Evolutionary conservation across 192 early-diverging fungal genomes (phyloP).

Genomic region (Coemansia umbellata): DNA sequence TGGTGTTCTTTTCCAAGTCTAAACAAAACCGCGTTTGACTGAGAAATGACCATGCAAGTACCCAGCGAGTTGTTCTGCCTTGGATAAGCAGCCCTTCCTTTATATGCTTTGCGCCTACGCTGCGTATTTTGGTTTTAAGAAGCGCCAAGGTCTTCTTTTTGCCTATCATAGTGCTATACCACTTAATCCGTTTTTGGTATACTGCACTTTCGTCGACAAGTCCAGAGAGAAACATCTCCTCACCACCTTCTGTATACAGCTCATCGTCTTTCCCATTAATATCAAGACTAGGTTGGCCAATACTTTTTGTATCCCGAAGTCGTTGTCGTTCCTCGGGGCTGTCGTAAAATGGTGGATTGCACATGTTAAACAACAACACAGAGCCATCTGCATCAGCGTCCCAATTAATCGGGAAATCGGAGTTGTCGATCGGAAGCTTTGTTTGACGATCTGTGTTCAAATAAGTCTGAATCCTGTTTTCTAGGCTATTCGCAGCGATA

Average conservation of each 20-base stretch:
- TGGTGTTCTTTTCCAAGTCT: neutral
- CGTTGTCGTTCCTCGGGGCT: slow-evolving; percentile 55
- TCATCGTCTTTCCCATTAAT: slow-evolving; percentile 62
- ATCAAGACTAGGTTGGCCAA: slow-evolving; percentile 29
- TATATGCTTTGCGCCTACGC: slow-evolving; percentile 4
- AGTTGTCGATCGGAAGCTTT: slow-evolving; percentile 15
- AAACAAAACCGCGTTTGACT: slow-evolving; percentile 13
- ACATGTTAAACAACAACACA: slow-evolving; percentile 72
- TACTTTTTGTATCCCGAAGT: slow-evolving; percentile 50
- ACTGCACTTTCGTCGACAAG: slow-evolving; percentile 67
- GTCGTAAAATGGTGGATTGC: slow-evolving; percentile 88
- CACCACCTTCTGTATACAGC: slow-evolving; percentile 79
- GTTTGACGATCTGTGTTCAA: slow-evolving; percentile 32
- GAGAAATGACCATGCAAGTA: slow-evolving; percentile 42
- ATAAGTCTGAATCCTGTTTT: slow-evolving; percentile 54
- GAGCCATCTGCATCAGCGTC: slow-evolving; percentile 11
- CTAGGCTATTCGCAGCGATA: slow-evolving; percentile 59
- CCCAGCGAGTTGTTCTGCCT: slow-evolving; percentile 34
- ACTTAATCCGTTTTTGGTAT: slow-evolving; percentile 48
- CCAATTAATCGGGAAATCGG: slow-evolving; percentile 11
- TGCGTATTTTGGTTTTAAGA: slow-evolving; percentile 5
- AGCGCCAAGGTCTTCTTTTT: slow-evolving; percentile 51
- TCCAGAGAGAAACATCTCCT: slow-evolving; percentile 61
- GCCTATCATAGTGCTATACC: slow-evolving; percentile 83
- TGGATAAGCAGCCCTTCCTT: slow-evolving; percentile 18